These are phyloP conservation scores for Ophiocordyceps australis DNA, from an alignment of 2,329 filamentous ascomycete species.

Conservation along the genomic window DNA sequence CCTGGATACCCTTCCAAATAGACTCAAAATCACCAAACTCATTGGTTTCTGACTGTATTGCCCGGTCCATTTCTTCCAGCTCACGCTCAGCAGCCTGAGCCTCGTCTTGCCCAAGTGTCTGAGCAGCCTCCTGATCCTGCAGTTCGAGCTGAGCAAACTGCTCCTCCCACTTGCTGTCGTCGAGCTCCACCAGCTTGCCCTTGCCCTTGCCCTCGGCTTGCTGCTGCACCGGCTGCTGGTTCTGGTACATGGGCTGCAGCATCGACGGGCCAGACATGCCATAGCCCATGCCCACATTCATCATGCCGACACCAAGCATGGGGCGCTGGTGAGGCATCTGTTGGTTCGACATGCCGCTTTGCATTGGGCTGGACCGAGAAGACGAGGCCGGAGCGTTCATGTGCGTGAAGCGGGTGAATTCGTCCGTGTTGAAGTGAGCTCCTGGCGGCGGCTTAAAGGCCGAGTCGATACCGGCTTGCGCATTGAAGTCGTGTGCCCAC, in stretches of 20 bases:
- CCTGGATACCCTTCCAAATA: conserved; percentile 70
- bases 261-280: conserved; percentile 24
- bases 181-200: conserved; percentile 83
- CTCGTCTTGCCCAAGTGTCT: conserved; percentile 37
- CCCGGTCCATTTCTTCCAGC: conserved; percentile 67
- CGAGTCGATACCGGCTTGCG: conserved; percentile 53
- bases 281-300: conserved; percentile 33
- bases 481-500: conserved; percentile 34
- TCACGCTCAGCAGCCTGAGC: conserved; percentile 62
- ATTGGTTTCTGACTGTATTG: conserved; percentile 50
- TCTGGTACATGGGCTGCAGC: conserved; percentile 29
- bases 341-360: conserved; percentile 30
- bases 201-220: conserved; percentile 53
- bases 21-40: conserved; percentile 79
- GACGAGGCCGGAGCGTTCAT: conserved; percentile 37
- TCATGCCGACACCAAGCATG: conserved; percentile 36
- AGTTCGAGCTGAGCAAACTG: conserved; percentile 83
- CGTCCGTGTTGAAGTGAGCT: conserved; percentile 57
- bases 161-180: conserved; percentile 89
- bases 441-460: conserved; percentile 41
- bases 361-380: conserved; percentile 38
- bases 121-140: conserved; percentile 29
- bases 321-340: conserved; percentile 36
- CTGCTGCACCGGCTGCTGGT: conserved; percentile 26
- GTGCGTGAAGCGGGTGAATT: conserved; percentile 78